These are phyloP conservation scores for Helenozyma rhizophorensis DNA, from an alignment of 805 yeast species.

Conservation along the genomic window DNA sequence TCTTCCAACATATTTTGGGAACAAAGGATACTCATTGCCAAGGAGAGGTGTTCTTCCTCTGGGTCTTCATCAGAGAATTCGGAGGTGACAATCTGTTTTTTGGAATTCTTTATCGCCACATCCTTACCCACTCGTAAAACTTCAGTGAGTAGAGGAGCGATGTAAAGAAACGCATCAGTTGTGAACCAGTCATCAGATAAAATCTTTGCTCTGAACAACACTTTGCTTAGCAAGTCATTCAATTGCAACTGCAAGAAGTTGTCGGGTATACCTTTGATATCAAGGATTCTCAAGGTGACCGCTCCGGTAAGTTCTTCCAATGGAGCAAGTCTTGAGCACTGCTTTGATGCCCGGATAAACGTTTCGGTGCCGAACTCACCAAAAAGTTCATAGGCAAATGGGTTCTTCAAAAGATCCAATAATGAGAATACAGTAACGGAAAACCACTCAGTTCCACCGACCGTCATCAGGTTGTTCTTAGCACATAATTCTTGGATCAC, in stretches of 20 bases:
- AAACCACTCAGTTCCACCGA: conserved; percentile 52
- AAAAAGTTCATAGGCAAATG: conserved; percentile 29
- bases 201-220: conserved; percentile 72
- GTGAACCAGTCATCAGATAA: conserved; percentile 71
- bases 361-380: conserved; percentile 44
- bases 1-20: conserved; percentile 65
- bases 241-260: conserved; percentile 49
- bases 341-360: conserved; percentile 52
- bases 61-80: conserved; percentile 79
- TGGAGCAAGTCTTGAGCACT: conserved; percentile 49
- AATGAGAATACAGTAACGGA: conserved; percentile 56
- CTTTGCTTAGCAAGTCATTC: conserved; percentile 53
- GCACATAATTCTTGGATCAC: conserved; percentile 52
- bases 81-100: conserved; percentile 47
- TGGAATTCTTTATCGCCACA: conserved; percentile 49
- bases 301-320: conserved; percentile 58
- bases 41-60: conserved; percentile 80
- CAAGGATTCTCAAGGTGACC: conserved; percentile 59
- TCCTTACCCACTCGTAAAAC: conserved; percentile 65
- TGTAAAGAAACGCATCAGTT: conserved; percentile 60
- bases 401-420: conserved; percentile 40
- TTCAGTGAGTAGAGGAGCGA: conserved; percentile 67
- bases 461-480: conserved; percentile 18
- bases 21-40: conserved; percentile 72
- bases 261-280: conserved; percentile 42